phyloP scores from a whole-genome alignment of 129 eudicot species.

The Ambrosia artemisiifolia region DNA sequence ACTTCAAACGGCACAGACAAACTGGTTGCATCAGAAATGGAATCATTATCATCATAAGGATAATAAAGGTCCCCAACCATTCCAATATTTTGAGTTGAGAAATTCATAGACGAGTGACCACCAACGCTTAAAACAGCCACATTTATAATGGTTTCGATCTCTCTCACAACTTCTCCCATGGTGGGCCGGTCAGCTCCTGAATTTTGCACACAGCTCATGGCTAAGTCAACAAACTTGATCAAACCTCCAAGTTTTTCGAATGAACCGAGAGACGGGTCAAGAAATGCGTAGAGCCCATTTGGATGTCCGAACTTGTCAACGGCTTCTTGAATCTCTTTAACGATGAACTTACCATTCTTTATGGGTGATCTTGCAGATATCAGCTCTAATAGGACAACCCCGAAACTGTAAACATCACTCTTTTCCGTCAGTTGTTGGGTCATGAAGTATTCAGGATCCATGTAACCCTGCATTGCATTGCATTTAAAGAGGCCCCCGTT shows the following conservation, averaged over 20 bases:
- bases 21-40: constrained; percentile 28
- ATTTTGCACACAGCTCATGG: constrained; percentile 69
- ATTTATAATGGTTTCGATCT: constrained; percentile 57
- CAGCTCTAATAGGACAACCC: constrained; percentile 75
- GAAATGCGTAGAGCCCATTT: constrained; percentile 30
- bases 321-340: constrained; percentile 46
- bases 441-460: constrained; percentile 96
- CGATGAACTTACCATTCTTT: constrained; percentile 62
- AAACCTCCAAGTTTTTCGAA: constrained; percentile 45
- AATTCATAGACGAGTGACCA: constrained; percentile 26
- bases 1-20: constrained; percentile 40
- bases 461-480: constrained; percentile 71
- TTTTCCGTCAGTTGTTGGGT: constrained; percentile 83
- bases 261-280: constrained; percentile 56
- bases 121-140: constrained; percentile 27
- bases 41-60: constrained; percentile 36
- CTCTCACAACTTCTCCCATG: constrained; percentile 94
- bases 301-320: constrained; percentile 24
- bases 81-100: constrained; percentile 32
- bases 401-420: constrained; percentile 89
- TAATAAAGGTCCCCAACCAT: constrained; percentile 35
- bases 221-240: constrained; percentile 49
- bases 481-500: too few relatives aligned
- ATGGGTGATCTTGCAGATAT: constrained; percentile 69
- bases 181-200: constrained; percentile 56